Evolutionary conservation across 225 moss, liverwort and hornwort species (phyloP).

Genomic region (Polytrichum formosum): DNA sequence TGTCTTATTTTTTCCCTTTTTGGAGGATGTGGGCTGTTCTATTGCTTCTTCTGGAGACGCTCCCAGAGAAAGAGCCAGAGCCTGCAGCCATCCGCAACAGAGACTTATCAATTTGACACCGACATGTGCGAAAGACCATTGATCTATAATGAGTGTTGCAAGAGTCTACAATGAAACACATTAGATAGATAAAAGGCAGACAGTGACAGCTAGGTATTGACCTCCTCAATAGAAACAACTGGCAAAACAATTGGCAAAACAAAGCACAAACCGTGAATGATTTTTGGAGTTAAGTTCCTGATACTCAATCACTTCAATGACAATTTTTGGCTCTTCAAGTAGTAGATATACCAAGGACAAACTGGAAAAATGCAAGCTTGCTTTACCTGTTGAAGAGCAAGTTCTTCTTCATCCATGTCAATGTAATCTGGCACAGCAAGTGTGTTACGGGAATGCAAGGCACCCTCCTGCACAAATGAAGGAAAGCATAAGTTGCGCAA

Average conservation of each 20-base stretch:
- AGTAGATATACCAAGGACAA: no score
- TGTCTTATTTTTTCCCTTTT: constrained; percentile 23
- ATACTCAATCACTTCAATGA: no score
- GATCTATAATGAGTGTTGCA: neutral
- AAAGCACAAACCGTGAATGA: no score
- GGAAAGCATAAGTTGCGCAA: neutral
- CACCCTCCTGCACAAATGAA: constrained; percentile 15
- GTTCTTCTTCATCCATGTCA: constrained; percentile 47
- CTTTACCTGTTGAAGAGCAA: constrained; percentile 52
- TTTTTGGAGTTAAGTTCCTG: no score
- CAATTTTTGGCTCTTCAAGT: no score
- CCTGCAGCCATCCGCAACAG: constrained; percentile 21
- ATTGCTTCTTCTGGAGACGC: constrained; percentile 17
- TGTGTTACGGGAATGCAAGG: neutral
- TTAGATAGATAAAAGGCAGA: no score
- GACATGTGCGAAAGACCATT: neutral
- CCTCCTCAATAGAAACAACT: no score
- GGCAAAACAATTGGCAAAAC: no score
- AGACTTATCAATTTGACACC: neutral
- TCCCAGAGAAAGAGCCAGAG: constrained; percentile 47
- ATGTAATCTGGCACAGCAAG: constrained; percentile 7
- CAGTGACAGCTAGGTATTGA: no score
- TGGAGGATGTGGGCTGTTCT: constrained; percentile 18
- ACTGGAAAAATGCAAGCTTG: neutral
- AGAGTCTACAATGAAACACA: no score